Conservation (phyloP, 1,284 basidiomycete species). For the Gymnopus androsaceus region DNA sequence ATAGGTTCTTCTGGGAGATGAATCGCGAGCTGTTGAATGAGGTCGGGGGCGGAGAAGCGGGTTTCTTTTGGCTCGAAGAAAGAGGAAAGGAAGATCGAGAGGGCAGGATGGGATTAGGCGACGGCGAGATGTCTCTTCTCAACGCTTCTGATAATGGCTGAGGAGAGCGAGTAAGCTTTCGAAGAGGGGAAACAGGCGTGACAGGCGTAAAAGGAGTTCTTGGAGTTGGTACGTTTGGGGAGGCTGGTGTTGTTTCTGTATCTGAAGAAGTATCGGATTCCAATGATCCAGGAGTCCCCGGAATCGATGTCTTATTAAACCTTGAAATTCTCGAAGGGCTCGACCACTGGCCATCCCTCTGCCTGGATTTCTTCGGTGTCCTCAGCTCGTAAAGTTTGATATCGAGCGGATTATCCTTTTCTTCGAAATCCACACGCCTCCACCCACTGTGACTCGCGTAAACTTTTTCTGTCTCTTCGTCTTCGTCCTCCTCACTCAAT, state of each 20-base stretch:
- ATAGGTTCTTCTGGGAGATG: background rate
- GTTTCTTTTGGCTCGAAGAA: background rate
- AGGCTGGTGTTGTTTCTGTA: background rate
- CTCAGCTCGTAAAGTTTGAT: background rate
- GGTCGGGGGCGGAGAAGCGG: background rate
- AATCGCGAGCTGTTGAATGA: constrained; percentile 6
- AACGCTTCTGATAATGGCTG: background rate
- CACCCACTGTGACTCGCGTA: too few relatives aligned
- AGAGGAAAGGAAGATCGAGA: background rate
- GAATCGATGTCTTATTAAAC: background rate
- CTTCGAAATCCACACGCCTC: background rate
- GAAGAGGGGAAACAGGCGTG: background rate
- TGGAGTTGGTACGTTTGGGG: background rate
- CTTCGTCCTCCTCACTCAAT: background rate
- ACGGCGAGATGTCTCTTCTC: too few relatives aligned
- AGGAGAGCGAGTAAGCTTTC: background rate
- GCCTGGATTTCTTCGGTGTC: background rate
- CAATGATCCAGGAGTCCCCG: background rate
- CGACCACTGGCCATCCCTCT: background rate
- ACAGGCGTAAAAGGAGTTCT: background rate
- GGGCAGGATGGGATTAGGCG: background rate
- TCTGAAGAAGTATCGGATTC: background rate
- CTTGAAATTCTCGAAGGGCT: background rate
- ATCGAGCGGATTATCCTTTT: background rate
- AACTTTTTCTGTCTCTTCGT: background rate